Evolutionary conservation across 352 stramenopile species (phyloP), one percentile per base, ranked within the genome.

Genomic region (Pythium pectinolyticum): DNA sequence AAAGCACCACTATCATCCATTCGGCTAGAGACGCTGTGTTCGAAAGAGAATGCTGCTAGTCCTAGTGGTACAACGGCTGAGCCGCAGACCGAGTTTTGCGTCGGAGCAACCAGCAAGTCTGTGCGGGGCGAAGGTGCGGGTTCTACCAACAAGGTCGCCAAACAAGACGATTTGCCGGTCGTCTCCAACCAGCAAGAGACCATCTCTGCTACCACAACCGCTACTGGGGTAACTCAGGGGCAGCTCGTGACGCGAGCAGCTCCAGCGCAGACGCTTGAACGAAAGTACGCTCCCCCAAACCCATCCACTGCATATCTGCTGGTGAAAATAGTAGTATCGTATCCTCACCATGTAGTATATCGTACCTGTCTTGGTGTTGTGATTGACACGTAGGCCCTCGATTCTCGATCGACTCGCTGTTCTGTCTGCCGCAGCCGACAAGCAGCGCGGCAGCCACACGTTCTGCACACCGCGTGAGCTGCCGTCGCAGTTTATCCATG

Each of bases 401-500:
- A 65, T 69, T 43, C 22, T 77, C 14, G 72, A 78, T 9, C 66
- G 68, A 3, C 35, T 82, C 19, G 43, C 50, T 3, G 31, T 52
- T 14, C 32, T 82, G 8, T 34, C 64, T 6, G 32, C 51, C 5
- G 55, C 63, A 0, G 55, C 53, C 3, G 65, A 76, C 12, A 56
- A 45, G 1, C 61, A 66, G 7, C 47, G 68, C 2, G 39, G 66
- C 39, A 54, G 41, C 7, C 63, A 50, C 22, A 57, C 31, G 7
- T 73, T 63, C 37, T 66, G 57, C 24, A 73, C 66, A 20, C 66
- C 66, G 17, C 31, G 32, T 15, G 78, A 88, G 46, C 69, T 94
- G 31, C 84, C 84, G 14, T 73, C 80, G 14, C 79, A 90, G 53
- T 82, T 90, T 27, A 59, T 92, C 9, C 81, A 92, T 55, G 61